Conservation (phyloP, 345 rosid genomes). For the Angophora floribunda region DNA sequence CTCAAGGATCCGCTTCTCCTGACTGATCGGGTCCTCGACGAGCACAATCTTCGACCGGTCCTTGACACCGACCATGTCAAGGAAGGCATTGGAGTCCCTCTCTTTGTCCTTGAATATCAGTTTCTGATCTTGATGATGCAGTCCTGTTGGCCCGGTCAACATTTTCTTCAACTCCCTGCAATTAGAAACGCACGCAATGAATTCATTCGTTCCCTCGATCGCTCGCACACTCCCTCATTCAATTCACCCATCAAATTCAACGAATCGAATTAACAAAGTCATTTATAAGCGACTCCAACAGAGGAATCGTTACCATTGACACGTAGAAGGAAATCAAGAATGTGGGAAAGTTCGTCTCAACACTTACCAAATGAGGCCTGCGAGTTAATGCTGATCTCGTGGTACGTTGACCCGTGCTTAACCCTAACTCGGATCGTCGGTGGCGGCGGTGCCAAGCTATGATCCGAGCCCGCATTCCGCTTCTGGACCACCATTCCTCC, state of each 20-base stretch:
- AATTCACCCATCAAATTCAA: neutral
- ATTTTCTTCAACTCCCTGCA: constrained; percentile 96
- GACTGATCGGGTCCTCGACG: constrained; percentile 79
- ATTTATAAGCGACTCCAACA: neutral
- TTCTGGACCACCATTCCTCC: constrained; percentile 99
- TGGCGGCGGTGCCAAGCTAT: constrained; percentile 42
- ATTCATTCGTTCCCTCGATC: neutral
- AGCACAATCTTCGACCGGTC: constrained; percentile 90
- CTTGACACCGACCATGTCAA: constrained; percentile 81
- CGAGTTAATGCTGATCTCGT: constrained; percentile 68
- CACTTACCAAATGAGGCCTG: constrained; percentile 89
- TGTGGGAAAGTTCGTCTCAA: neutral
- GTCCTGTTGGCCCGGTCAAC: constrained; percentile 80
- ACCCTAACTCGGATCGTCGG: constrained; percentile 88
- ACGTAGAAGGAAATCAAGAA: neutral
- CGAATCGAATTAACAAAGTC: neutral
- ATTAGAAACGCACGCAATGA: neutral
- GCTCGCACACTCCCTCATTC: neutral
- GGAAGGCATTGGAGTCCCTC: constrained; percentile 85
- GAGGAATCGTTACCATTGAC: neutral
- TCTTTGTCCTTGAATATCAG: constrained; percentile 86
- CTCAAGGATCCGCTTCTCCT: constrained; percentile 75
- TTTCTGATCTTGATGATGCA: constrained; percentile 93
- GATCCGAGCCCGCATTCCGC: constrained; percentile 67
- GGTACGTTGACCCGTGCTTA: constrained; percentile 80